Percentiles rank a stretch among this genome's conserved stretches.
These are phyloP conservation scores for Uronychia setigera DNA, from an alignment of 73 alveolate species.

Conservation along the genomic window DNA sequence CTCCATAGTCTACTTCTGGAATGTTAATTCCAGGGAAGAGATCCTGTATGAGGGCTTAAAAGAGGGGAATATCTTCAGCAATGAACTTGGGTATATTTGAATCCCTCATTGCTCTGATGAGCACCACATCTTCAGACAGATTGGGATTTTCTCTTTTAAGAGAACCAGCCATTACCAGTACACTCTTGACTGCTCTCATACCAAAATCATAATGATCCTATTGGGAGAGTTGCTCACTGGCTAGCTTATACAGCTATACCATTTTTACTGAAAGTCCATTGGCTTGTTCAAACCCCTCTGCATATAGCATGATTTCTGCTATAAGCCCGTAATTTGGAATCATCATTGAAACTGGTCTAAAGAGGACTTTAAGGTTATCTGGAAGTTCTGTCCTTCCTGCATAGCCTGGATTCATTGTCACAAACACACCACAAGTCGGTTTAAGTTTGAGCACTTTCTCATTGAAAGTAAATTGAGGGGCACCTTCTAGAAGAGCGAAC, in stretches of 20 bases:
- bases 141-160: conserved; percentile 96
- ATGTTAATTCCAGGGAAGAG: conserved; percentile 75
- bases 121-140: conserved; percentile 95
- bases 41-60: conserved; percentile 50
- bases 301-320: conserved; percentile 93
- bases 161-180: conserved; percentile 99
- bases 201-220: conserved; percentile 99
- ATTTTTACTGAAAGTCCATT: conserved; percentile 92
- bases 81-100: conserved; percentile 98
- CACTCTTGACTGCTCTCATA: conserved; percentile 99
- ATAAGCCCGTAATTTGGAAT: conserved; percentile 93
- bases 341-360: conserved; percentile 97
- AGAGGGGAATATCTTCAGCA: conserved; percentile 95
- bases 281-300: conserved; percentile 95
- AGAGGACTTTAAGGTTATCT: conserved; percentile 88
- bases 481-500: conserved; percentile 89
- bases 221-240: conserved; percentile 95
- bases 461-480: conserved; percentile 72
- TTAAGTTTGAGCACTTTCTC: conserved; percentile 84
- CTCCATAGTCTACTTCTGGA: conserved; percentile 86
- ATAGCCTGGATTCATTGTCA: conserved; percentile 98
- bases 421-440: conserved; percentile 91
- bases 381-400: conserved; percentile 98
- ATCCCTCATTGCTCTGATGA: conserved; percentile 98
- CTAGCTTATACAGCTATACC: conserved; percentile 90